Evolutionary conservation across 192 early-diverging fungal species (phyloP).

Genomic region (Funneliformis geosporum): DNA sequence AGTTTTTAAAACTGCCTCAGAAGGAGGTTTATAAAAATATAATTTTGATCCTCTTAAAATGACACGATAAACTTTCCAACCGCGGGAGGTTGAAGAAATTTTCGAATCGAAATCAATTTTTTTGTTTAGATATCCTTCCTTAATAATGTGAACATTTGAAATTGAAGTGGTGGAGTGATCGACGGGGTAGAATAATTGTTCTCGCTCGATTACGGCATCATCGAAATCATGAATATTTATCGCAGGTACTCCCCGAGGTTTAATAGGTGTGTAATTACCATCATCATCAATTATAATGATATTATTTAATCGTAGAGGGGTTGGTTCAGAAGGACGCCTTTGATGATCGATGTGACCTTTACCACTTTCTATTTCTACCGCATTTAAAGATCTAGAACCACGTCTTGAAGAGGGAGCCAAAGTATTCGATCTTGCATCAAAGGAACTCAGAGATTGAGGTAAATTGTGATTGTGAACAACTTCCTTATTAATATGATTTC

Average conservation of each 20-base stretch:
- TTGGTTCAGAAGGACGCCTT: constrained; percentile 24
- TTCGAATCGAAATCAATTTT: constrained; percentile 71
- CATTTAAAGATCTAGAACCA: constrained; percentile 23
- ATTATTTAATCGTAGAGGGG: neutral
- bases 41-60: constrained; percentile 72
- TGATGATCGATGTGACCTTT: constrained; percentile 4
- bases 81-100: constrained; percentile 56
- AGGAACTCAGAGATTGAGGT: neutral
- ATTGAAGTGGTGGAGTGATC: neutral
- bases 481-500: neutral
- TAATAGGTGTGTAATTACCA: no score
- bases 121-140: constrained; percentile 73
- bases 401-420: neutral
- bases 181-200: no score
- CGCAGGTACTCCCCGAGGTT: constrained; percentile 19
- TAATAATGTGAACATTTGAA: constrained; percentile 32
- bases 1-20: constrained; percentile 50
- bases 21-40: constrained; percentile 70
- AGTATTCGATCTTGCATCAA: neutral
- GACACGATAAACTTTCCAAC: constrained; percentile 79
- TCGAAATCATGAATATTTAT: constrained; percentile 22
- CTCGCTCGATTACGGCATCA: neutral
- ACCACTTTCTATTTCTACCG: neutral
- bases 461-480: neutral
- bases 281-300: neutral